Evolutionary conservation across 2,329 filamentous ascomycete species (phyloP), one percentile per base, ranked within the genome.

Genomic region (Colletotrichum theobromicola): DNA sequence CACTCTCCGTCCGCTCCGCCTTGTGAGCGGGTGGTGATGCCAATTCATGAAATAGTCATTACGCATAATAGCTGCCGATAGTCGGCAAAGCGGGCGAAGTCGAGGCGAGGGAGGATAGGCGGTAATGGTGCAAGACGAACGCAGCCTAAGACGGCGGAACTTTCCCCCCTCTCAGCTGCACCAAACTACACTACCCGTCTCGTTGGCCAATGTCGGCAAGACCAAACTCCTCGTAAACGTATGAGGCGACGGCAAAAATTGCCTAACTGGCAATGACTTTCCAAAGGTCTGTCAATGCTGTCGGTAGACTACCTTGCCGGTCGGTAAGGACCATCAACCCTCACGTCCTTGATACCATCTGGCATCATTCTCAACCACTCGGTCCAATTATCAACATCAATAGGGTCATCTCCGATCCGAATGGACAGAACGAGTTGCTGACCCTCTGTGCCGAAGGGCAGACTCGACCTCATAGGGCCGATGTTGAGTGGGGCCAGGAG

Each of bases 361-460:
- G 90, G 90, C 86, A 91, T 89, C 78, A 89, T 83, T 26, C 90
- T 87, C 76, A 92, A 80, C 89, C 90, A 91, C 78, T 91, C 89
- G 68, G 87, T 84, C 89, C 90, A 91, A 69, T 82, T 87, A 65
- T 91, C 89, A 67, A 88, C 79, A 74, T 89, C 87, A 74, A 90
- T 81, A 34, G 85, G 84, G 28, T 89, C 88, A 53, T 90, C 89
- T 4, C 85, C 84, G 55, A 91, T 80, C 30, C 86, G 84, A 69
- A 91, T 85, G 12, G 86, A 88, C 9, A 92, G 79, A 66, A 86
- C 87, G 42, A 91, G 75, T 69, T 89, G 87, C 4, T 87, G 83
- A 12, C 84, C 84, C 30, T 85, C 86, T n/a, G 85, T 85, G 64
- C 86, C 85, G 50, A 83, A 83, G 9, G 84, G 83, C 64, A 84